Evolutionary conservation across 257 asterid genomes (phyloP), one percentile per base, ranked within the genome.

Genomic region (Verbascum thapsus): DNA sequence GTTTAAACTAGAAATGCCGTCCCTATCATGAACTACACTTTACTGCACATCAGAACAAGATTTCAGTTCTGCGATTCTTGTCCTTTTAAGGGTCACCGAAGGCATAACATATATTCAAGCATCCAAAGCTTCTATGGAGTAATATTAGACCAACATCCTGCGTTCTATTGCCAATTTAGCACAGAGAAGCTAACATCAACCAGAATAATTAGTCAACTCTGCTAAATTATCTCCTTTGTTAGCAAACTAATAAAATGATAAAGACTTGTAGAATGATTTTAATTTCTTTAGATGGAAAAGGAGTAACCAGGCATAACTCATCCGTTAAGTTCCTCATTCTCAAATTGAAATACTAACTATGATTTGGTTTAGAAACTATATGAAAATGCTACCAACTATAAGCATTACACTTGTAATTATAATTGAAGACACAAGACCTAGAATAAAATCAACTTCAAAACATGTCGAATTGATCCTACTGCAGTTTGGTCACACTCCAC

Each of bases 1-100:
- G 35, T 35, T 22, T 11, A 53, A 16, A 65, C 47, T 39, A 19
- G 17, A 74, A 39, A 45, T 26, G 68, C 20, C 35, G 12, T 41
- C 43, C 34, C 10, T 11, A 55, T 20, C 43, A 62, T 34, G 20
- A 39, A 55, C 7, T 18, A 22, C 17, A 23, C 51, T 30, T 12
- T 13, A 38, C 40, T 55, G 41, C 38, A 44, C 39, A 58, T 15
- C 19, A 19, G 16, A 23, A 3, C 8, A 53, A 35, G 45, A 32
- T 53, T 58, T 43, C 23, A 66, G 50, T 49, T 47, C 11, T 34
- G 44, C n/a, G 22, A 45, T 20, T 11, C 17, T 47, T 19, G 58
- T 37, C 64, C 7, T 34, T 45, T 16, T 34, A 8, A 39, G 53
- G 53, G 34, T 60, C 26, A 20, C 57, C 23, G 13, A 64, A 20